phyloP scores from a whole-genome alignment of 2,329 filamentous ascomycete genomes.

The Arthroderma sp. region DNA sequence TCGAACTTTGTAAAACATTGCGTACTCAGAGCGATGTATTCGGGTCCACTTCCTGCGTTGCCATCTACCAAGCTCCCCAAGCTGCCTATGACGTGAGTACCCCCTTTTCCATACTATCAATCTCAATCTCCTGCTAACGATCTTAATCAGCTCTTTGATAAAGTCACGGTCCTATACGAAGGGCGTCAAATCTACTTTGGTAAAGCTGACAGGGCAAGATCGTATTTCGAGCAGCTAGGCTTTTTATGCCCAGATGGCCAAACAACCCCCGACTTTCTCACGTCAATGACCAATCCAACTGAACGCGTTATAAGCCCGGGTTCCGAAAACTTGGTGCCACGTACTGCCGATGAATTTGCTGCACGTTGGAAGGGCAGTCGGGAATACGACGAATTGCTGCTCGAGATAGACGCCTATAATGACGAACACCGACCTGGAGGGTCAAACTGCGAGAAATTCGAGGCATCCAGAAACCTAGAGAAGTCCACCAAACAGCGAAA shows the following conservation, averaged over 20 bases:
- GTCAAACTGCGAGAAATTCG: background rate
- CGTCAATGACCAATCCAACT: conserved; percentile 66
- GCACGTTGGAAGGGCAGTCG: conserved; percentile 41
- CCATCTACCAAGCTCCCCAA: conserved; percentile 73
- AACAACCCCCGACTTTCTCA: conserved; percentile 70
- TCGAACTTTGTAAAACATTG: conserved; percentile 55
- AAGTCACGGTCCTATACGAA: conserved; percentile 66
- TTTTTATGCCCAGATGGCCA: conserved; percentile 62
- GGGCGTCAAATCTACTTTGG: conserved; percentile 67
- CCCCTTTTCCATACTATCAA: background rate
- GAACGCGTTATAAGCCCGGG: conserved; percentile 63
- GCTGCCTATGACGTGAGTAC: conserved; percentile 49
- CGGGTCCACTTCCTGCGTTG: conserved; percentile 70
- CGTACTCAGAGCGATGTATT: conserved; percentile 72
- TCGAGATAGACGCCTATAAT: conserved; percentile 33
- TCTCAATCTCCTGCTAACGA: background rate
- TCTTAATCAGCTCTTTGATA: conserved; percentile 54
- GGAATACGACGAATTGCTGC: conserved; percentile 30
- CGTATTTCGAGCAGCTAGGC: conserved; percentile 64
- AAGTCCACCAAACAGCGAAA: conserved; percentile 39
- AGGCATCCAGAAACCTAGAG: conserved; percentile 25
- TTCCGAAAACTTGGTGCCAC: conserved; percentile 36
- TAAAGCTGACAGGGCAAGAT: conserved; percentile 49
- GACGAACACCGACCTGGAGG: conserved; percentile 25
- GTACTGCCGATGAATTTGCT: conserved; percentile 60